These are phyloP conservation scores for Candida khao-thaluensis DNA, from an alignment of 805 yeast genomes.

Conservation along the genomic window DNA sequence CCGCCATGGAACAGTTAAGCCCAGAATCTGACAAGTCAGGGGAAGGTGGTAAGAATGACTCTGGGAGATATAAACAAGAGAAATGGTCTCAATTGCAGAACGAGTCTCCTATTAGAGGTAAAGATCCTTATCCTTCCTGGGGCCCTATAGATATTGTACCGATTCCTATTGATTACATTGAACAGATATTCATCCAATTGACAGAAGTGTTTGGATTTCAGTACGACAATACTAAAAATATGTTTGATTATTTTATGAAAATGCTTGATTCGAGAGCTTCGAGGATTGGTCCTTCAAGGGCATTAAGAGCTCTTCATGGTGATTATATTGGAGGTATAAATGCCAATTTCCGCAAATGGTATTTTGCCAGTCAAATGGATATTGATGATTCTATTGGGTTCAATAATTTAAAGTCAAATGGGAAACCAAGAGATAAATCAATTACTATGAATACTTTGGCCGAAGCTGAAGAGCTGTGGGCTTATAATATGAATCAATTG, in stretches of 20 bases:
- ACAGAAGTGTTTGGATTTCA: slow-evolving; percentile 67
- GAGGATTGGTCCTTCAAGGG: slow-evolving; percentile 55
- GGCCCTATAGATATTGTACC: slow-evolving; percentile 40
- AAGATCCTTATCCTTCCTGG: slow-evolving; percentile 61
- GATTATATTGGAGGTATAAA: slow-evolving; percentile 74
- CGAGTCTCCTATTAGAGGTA: slow-evolving; percentile 18
- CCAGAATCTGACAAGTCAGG: neutral
- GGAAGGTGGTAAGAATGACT: neutral
- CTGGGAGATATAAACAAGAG: neutral
- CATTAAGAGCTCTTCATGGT: slow-evolving; percentile 62
- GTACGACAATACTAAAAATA: slow-evolving; percentile 59
- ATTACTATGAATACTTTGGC: slow-evolving; percentile 23
- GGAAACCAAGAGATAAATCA: slow-evolving; percentile 17
- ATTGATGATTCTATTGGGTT: slow-evolving; percentile 49
- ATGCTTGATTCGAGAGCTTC: slow-evolving; percentile 68
- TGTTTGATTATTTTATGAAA: slow-evolving; percentile 63
- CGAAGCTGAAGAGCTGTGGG: slow-evolving; percentile 53
- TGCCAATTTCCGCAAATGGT: slow-evolving; percentile 73
- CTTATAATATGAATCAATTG: slow-evolving; percentile 46
- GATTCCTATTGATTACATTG: slow-evolving; percentile 52
- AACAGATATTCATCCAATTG: slow-evolving; percentile 52
- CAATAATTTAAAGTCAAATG: slow-evolving; percentile 24
- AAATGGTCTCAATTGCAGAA: slow-evolving; percentile 3
- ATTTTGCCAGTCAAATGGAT: slow-evolving; percentile 71
- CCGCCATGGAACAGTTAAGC: slow-evolving; percentile 7